Conservation (phyloP, 2,329 filamentous ascomycete genomes). For the Alternaria triticimaculans region DNA sequence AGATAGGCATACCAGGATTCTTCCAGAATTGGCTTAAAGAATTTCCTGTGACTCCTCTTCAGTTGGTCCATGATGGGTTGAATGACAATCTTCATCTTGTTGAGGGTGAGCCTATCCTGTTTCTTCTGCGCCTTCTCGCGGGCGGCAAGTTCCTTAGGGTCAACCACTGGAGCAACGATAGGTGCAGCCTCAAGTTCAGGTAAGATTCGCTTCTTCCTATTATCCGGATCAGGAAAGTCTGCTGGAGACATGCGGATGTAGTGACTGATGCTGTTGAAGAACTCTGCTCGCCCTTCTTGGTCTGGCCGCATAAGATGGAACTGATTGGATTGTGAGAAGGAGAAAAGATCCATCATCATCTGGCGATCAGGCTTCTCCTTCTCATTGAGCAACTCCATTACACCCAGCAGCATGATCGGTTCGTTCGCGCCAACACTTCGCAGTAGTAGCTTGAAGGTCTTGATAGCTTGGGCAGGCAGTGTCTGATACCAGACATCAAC, state of each 20-base stretch:
- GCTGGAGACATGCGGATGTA: slow-evolving; percentile 80
- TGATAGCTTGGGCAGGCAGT: slow-evolving; percentile 68
- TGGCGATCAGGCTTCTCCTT: slow-evolving; percentile 62
- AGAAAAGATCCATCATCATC: slow-evolving; percentile 81
- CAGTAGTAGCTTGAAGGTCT: slow-evolving; percentile 83
- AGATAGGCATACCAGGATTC: slow-evolving; percentile 78
- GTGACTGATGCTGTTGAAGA: slow-evolving; percentile 75
- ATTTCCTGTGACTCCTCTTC: slow-evolving; percentile 86
- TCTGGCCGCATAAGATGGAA: slow-evolving; percentile 73
- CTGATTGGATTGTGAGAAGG: slow-evolving; percentile 80
- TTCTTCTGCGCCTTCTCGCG: slow-evolving; percentile 82
- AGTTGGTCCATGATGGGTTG: slow-evolving; percentile 98
- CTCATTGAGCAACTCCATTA: slow-evolving; percentile 73
- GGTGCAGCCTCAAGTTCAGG: slow-evolving; percentile 77
- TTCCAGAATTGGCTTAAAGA: slow-evolving; percentile 77
- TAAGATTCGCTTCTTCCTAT: slow-evolving; percentile 84
- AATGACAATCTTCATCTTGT: slow-evolving; percentile 84
- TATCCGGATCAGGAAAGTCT: slow-evolving; percentile 85
- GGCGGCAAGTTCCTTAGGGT: slow-evolving; percentile 69
- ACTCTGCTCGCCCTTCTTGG: slow-evolving; percentile 73
- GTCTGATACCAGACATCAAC: slow-evolving; percentile 86
- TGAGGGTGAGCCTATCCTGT: slow-evolving; percentile 82
- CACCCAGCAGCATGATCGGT: slow-evolving; percentile 85
- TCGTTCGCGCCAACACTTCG: slow-evolving; percentile 87
- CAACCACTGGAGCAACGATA: slow-evolving; percentile 60